phyloP scores from a whole-genome alignment of 2,329 filamentous ascomycete genomes.

The Ilyonectria destructans region DNA sequence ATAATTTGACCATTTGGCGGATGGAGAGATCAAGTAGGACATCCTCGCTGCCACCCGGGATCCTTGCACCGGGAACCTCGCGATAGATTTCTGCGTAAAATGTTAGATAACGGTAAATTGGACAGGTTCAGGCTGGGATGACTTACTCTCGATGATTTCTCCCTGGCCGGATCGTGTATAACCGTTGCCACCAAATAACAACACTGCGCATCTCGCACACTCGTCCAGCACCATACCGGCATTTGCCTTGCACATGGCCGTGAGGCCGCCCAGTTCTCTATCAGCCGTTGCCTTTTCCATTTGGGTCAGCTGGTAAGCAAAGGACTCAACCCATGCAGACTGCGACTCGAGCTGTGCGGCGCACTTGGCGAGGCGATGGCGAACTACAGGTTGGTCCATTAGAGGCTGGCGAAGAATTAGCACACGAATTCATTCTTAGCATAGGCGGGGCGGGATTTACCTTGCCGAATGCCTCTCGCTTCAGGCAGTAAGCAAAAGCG shows the following conservation, averaged over 20 bases:
- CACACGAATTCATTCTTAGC: background rate
- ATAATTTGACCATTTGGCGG: conserved; percentile 46
- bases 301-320: conserved; percentile 79
- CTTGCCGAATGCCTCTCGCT: conserved; percentile 58
- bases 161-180: conserved; percentile 80
- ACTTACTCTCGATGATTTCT: conserved; percentile 79
- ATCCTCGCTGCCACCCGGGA: conserved; percentile 47
- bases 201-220: conserved; percentile 78
- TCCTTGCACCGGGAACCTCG: conserved; percentile 47
- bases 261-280: conserved; percentile 78
- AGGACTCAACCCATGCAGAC: conserved; percentile 82
- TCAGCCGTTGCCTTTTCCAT: conserved; percentile 74
- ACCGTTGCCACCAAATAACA: conserved; percentile 83
- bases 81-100: conserved; percentile 47
- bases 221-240: conserved; percentile 81
- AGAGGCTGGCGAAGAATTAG: conserved; percentile 59
- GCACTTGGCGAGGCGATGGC: conserved; percentile 80
- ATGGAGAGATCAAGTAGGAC: conserved; percentile 44
- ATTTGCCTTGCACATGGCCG: conserved; percentile 81
- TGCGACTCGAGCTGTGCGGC: conserved; percentile 79
- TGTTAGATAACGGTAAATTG: background rate
- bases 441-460: conserved; percentile 7
- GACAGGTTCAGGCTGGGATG: conserved; percentile 21
- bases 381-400: conserved; percentile 82
- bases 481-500: conserved; percentile 58